phyloP scores from a whole-genome alignment of 2,329 filamentous ascomycete species.

The Claviceps sp. region DNA sequence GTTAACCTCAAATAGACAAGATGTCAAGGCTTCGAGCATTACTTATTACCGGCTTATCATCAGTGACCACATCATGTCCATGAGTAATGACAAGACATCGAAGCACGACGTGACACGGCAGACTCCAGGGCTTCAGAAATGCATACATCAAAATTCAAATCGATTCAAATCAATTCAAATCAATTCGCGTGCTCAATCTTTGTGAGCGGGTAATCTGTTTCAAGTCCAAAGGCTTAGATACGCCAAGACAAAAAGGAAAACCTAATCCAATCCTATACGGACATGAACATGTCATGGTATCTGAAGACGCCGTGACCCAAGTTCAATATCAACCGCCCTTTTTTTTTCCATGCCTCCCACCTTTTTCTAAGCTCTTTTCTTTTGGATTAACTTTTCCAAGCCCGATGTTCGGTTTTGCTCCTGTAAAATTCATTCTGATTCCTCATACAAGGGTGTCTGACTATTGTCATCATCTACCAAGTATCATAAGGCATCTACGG shows the following conservation, averaged over 20 bases:
- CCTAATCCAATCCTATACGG: background rate
- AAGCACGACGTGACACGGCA: too few relatives aligned
- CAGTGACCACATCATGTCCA: too few relatives aligned
- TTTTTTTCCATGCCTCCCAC: background rate
- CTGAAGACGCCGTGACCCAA: background rate
- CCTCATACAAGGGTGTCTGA: too few relatives aligned
- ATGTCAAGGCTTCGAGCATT: too few relatives aligned
- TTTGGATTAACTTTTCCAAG: background rate
- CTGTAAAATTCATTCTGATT: too few relatives aligned
- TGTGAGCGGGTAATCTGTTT: constrained; percentile 5
- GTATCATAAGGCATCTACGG: background rate
- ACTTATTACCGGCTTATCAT: too few relatives aligned
- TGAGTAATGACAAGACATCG: too few relatives aligned
- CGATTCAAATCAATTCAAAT: too few relatives aligned
- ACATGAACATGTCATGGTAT: background rate
- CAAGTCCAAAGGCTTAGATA: background rate
- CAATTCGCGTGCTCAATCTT: constrained; percentile 4
- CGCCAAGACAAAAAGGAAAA: constrained; percentile 10
- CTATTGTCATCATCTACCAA: too few relatives aligned
- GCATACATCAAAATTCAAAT: background rate
- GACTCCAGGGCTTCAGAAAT: background rate
- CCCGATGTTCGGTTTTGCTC: too few relatives aligned
- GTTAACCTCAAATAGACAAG: too few relatives aligned
- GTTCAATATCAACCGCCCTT: background rate
- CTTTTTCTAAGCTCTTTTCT: background rate